These are phyloP conservation scores for Xylogone sp. DNA, from an alignment of 2,329 filamentous ascomycete species.

Conservation along the genomic window DNA sequence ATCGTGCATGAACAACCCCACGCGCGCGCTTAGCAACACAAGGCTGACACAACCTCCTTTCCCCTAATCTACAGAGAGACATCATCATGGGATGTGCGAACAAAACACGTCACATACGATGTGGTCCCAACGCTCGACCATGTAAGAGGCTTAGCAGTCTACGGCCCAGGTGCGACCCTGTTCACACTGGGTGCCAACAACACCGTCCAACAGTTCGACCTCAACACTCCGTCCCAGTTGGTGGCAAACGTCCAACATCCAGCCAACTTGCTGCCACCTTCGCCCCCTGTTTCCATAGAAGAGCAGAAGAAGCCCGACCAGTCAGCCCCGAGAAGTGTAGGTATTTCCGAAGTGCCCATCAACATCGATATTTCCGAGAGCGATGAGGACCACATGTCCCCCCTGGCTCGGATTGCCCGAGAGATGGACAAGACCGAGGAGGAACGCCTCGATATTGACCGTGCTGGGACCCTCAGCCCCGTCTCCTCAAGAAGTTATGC, in stretches of 20 bases:
- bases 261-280: conserved; percentile 73
- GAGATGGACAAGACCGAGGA: conserved; percentile 50
- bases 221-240: conserved; percentile 77
- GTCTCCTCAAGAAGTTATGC: conserved; percentile 28
- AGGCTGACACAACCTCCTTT: conserved; percentile 27
- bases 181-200: conserved; percentile 88
- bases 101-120: conserved; percentile 93
- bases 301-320: conserved; percentile 50
- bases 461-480: conserved; percentile 25
- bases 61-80: conserved; percentile 66
- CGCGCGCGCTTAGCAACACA: conserved; percentile 44
- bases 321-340: conserved; percentile 10
- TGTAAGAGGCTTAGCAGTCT: conserved; percentile 78
- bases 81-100: conserved; percentile 93
- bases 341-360: conserved; percentile 38
- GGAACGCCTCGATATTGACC: conserved; percentile 21
- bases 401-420: conserved; percentile 69
- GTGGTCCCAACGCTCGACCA: conserved; percentile 80
- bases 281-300: conserved; percentile 77
- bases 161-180: conserved; percentile 83
- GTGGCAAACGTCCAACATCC: conserved; percentile 86
- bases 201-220: conserved; percentile 91
- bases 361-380: conserved; percentile 64
- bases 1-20: conserved; percentile 27
- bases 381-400: conserved; percentile 74